These are phyloP conservation scores for Jaltomata sinuosa DNA, from an alignment of 257 asterid genomes.

Conservation along the genomic window DNA sequence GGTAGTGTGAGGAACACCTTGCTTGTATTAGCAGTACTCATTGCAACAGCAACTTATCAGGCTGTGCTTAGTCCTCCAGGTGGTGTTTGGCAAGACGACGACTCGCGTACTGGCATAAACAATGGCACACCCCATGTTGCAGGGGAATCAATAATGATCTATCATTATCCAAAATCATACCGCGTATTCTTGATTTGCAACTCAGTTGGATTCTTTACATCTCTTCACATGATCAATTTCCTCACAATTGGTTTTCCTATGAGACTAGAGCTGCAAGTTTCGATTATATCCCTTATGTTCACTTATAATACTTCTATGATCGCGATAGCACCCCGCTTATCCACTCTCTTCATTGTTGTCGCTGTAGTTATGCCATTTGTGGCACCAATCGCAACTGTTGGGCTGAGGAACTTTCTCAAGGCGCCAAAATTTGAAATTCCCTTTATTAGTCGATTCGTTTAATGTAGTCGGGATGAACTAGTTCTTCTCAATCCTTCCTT, in stretches of 20 bases:
- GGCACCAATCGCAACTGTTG: neutral
- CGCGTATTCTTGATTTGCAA: slow-evolving; percentile 16
- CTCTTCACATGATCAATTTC: slow-evolving; percentile 28
- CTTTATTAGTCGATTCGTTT: neutral
- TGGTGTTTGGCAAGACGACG: slow-evolving; percentile 51
- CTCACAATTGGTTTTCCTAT: slow-evolving; percentile 31
- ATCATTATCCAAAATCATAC: neutral
- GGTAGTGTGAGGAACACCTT: slow-evolving; percentile 23
- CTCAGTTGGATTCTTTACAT: slow-evolving; percentile 36
- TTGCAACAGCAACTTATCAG: slow-evolving; percentile 41
- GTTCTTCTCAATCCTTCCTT: neutral
- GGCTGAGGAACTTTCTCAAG: slow-evolving; percentile 13
- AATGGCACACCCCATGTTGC: slow-evolving; percentile 18
- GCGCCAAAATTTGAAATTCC: neutral
- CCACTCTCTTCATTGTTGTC: neutral
- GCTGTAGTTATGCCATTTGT: slow-evolving; percentile 13
- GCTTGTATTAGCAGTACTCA: slow-evolving; percentile 32
- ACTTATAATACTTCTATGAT: slow-evolving; percentile 33
- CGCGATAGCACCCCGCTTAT: slow-evolving; percentile 13
- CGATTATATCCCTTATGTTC: slow-evolving; percentile 11
- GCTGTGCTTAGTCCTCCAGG: slow-evolving; percentile 55
- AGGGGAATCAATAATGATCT: slow-evolving; percentile 37
- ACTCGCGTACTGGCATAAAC: neutral
- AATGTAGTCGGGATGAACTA: neutral
- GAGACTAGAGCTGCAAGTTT: slow-evolving; percentile 26